Evolutionary conservation across 2,329 filamentous ascomycete genomes (phyloP), one percentile per base, ranked within the genome.

Genomic region (Cephalotrichum gorgonifer): DNA sequence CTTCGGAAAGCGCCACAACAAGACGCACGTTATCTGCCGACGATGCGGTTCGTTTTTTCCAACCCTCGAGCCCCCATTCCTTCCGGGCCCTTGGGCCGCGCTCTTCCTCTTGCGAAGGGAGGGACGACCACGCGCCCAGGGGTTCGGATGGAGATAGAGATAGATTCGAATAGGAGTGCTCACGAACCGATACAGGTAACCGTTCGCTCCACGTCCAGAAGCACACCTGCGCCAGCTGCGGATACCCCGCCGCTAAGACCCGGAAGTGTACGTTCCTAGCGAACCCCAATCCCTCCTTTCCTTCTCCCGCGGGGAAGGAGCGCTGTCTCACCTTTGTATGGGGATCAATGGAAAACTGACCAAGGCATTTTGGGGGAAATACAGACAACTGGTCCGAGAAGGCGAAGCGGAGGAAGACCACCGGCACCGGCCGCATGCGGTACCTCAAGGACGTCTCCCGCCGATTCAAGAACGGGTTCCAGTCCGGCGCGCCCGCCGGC

Each of bases 321-420:
- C 20, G 41, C 41, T 25, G 14, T 23, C 39, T 42, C n/a, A 14
- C n/a, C 23, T 42, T 25, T 23, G 39, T 22, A 42, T 5, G 14
- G 20, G 39, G 39, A 42, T 30, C 28, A 23, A 20, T 12, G 22
- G 25, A 22, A 17, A 20, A 20, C 35, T 39, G 17, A 39, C 35
- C 9, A 17, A 22, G 35, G n/a, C n/a, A n/a, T n/a, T n/a, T 7
- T 33, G 27, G 17, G 25, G 9, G 20, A 23, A 14, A 30, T 54
- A 69, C 69, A 97, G 91, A 85, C 85, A 96, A 98, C 87, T 98
- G 93, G 93, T 83, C 87, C 73, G 91, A 97, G 83, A 98, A 98
- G 87, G 91, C 90, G 65, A 97, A 97, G 88, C 82, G 93, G 74
- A 94, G 93, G 86, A 97, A 96, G 90, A 96, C 91, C 68, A 91